Conservation (phyloP, 2,329 filamentous ascomycete genomes). For the Monilinia fructigena region DNA sequence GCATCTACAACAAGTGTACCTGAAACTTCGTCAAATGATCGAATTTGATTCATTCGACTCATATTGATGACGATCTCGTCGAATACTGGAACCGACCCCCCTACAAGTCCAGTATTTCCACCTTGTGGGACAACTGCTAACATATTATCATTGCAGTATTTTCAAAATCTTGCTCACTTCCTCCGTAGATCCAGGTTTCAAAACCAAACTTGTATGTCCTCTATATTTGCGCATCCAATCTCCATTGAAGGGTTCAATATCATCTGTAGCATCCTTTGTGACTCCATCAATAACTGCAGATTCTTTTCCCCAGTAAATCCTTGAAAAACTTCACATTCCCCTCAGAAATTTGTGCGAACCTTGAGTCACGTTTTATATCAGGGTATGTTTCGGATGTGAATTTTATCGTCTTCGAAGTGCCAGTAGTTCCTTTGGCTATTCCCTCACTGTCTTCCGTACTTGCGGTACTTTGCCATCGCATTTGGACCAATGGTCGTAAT, state of each 20-base stretch:
- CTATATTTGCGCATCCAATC: constrained; percentile 99
- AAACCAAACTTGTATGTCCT: constrained; percentile 80
- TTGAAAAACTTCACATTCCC: constrained; percentile 85
- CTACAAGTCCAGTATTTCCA: constrained; percentile 93
- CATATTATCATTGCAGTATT: constrained; percentile 91
- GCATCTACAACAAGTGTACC: constrained; percentile 88
- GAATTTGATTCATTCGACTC: constrained; percentile 84
- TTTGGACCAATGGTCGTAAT: constrained; percentile 32
- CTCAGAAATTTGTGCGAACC: constrained; percentile 69
- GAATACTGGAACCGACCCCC: constrained; percentile 93
- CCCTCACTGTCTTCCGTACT: constrained; percentile 36
- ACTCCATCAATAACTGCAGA: constrained; percentile 84
- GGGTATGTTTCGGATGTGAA: constrained; percentile 88
- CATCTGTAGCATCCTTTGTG: constrained; percentile 68
- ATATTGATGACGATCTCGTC: constrained; percentile 96
- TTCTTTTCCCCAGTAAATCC: constrained; percentile 71
- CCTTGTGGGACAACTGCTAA: constrained; percentile 96
- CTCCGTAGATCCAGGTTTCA: constrained; percentile 80
- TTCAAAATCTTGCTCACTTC: constrained; percentile 87
- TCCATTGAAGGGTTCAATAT: constrained; percentile 88
- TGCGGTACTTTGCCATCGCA: constrained; percentile 38
- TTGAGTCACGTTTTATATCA: constrained; percentile 72
- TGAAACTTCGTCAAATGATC: constrained; percentile 89
- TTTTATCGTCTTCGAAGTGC: constrained; percentile 52
- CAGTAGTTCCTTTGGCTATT: constrained; percentile 35